Conservation (phyloP, 2,329 filamentous ascomycete genomes). For the Diaporthe citri region DNA sequence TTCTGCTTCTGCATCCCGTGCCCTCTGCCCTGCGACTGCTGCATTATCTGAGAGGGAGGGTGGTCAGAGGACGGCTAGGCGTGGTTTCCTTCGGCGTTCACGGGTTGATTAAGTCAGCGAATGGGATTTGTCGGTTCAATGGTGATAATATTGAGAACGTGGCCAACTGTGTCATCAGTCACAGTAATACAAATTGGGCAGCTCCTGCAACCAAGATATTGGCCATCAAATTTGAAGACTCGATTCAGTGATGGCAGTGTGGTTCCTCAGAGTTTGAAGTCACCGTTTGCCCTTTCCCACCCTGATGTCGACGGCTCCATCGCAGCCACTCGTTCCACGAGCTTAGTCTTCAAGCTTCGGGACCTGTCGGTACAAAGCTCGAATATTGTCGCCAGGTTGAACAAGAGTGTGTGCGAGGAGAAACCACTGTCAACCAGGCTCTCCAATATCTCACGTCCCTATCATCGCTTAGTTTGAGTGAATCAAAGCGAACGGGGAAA, state of each 20-base stretch:
- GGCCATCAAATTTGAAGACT: not conserved
- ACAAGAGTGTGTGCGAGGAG: conserved; percentile 83
- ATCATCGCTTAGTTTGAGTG: conserved; percentile 43
- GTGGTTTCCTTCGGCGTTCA: conserved; percentile 10
- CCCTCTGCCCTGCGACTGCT: conserved; percentile 54
- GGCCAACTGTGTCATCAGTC: conserved; percentile 12
- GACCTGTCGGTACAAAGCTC: conserved; percentile 89
- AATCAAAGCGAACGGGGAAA: not conserved
- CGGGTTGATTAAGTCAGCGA: not conserved
- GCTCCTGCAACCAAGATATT: not conserved
- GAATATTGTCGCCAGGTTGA: conserved; percentile 92
- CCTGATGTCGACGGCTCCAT: conserved; percentile 68
- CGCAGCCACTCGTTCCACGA: conserved; percentile 78
- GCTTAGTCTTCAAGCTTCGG: conserved; percentile 74
- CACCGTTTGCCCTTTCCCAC: conserved; percentile 78
- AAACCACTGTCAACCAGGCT: conserved; percentile 71
- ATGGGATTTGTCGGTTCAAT: not conserved
- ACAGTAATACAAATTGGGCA: not conserved
- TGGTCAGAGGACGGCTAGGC: conserved; percentile 20
- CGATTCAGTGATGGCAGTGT: not conserved
- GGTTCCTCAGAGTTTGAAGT: conserved; percentile 77
- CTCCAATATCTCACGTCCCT: conserved; percentile 78
- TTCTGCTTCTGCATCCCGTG: conserved; percentile 56
- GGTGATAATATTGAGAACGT: not conserved
- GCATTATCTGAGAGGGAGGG: conserved; percentile 47